phyloP scores from a whole-genome alignment of 1,284 basidiomycete genomes.

The Ceratobasidium sp. region DNA sequence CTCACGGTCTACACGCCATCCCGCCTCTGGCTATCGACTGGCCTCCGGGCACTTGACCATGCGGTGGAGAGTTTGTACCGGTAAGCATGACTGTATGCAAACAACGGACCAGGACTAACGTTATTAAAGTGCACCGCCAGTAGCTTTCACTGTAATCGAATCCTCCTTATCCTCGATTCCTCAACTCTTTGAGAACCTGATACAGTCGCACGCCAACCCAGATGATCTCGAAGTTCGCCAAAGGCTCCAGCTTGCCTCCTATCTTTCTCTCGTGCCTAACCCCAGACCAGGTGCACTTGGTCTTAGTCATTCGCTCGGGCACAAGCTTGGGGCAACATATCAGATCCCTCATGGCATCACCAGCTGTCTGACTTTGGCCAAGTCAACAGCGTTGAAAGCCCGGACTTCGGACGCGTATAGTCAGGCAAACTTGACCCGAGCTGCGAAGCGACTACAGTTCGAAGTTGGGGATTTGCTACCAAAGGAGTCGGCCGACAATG shows the following conservation, averaged over 20 bases:
- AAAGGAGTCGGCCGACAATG: neutral
- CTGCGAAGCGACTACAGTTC: neutral
- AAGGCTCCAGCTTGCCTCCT: constrained; percentile 73
- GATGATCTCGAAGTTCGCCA: constrained; percentile 65
- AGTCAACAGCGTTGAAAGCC: constrained; percentile 9
- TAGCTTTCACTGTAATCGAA: constrained; percentile 43
- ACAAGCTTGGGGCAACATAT: constrained; percentile 78
- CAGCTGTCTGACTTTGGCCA: constrained; percentile 30
- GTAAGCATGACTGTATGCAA: constrained; percentile 54
- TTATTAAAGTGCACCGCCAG: constrained; percentile 5
- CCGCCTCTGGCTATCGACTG: constrained; percentile 78
- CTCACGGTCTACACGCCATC: constrained; percentile 76
- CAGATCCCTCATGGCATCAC: constrained; percentile 83
- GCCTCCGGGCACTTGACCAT: constrained; percentile 78
- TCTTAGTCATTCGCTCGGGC: constrained; percentile 74
- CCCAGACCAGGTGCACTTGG: constrained; percentile 65
- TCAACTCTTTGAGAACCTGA: constrained; percentile 77
- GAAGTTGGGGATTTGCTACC: neutral
- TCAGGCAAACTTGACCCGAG: constrained; percentile 9
- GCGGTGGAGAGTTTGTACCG: constrained; percentile 57
- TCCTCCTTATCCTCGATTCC: constrained; percentile 50
- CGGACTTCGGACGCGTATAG: constrained; percentile 17
- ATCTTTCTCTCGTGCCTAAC: constrained; percentile 78
- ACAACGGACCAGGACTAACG: neutral
- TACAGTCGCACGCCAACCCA: constrained; percentile 66